Evolutionary conservation across 306 rosid genomes (phyloP), one percentile per base, ranked within the genome.

Genomic region (Begonia loranthoides): DNA sequence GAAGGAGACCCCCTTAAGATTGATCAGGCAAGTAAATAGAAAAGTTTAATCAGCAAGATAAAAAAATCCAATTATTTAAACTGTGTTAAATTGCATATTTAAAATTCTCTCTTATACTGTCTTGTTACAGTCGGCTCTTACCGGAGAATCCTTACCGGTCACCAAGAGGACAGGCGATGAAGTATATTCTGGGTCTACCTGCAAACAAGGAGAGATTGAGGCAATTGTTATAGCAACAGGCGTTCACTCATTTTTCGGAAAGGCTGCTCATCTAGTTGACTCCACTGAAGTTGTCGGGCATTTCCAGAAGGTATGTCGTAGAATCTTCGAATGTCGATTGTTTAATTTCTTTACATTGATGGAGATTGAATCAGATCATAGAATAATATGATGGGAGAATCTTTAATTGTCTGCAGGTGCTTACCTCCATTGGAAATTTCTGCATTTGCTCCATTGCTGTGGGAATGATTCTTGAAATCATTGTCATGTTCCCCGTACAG

Each of bases 171-270:
- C 79, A 28, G 95, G 93, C 7, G 87, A 86, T 15, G 81, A 74
- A 67, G 88, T 86, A 8, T 86, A 60, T 62, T 79, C 93, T 16
- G 95, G 95, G 36, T 86, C 95, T 46, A 82, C 95, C 24, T 86
- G 95, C 61, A 86, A 86, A 73, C 87, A 70, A 0, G 95, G 95
- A 76, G 95, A 86, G 70, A 76, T 86, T 63, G 95, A 86, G 66
- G 87, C 95, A 13, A 81, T 86, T 40, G 95, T 82, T 49, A 82
- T 86, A 59, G 95, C 95, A 60, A 81, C 93, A 19, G 95, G 95
- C 59, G 77, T 85, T 55, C 49, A 82, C 65, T 72, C 95, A 57
- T 86, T 86, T 62, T 82, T 86, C 19, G 95, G 93, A 57, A 82
- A 79, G 95, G 61, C 74, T 86, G 93, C 95, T 39, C 71, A 82